Evolutionary conservation across 2,329 filamentous ascomycete species (phyloP).

Genomic region (Hypoxylon sp.): DNA sequence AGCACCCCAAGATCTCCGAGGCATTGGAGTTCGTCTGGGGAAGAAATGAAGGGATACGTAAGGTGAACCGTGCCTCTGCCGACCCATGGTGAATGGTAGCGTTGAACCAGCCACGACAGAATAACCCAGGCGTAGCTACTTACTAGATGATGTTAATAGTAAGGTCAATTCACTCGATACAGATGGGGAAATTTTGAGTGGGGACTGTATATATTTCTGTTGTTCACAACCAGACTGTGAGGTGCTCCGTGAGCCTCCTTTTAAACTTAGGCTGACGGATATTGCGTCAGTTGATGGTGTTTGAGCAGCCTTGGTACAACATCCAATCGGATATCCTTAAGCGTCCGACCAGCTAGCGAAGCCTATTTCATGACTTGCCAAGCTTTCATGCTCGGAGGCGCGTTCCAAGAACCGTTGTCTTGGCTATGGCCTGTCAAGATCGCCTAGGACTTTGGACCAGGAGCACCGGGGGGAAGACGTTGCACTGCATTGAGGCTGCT

Average conservation of each 20-base stretch:
- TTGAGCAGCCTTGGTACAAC: constrained; percentile 7
- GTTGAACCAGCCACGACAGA: constrained; percentile 10
- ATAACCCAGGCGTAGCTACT: not conserved
- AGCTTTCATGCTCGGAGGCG: constrained; percentile 24
- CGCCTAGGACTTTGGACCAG: constrained; percentile 7
- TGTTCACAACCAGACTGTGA: not conserved
- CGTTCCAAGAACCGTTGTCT: constrained; percentile 32
- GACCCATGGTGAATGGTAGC: constrained; percentile 1
- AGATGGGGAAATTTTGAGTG: constrained; percentile 1
- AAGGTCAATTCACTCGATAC: constrained; percentile 11
- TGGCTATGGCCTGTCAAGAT: constrained; percentile 41
- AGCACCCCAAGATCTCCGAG: constrained; percentile 3
- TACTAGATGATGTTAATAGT: constrained; percentile 7
- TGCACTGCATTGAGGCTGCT: constrained; percentile 37
- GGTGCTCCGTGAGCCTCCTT: constrained; percentile 5
- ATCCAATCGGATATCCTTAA: constrained; percentile 14
- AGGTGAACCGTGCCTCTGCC: constrained; percentile 6
- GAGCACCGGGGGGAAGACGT: constrained; percentile 16
- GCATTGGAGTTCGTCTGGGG: constrained; percentile 2
- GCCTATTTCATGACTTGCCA: not conserved
- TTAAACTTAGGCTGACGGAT: constrained; percentile 7
- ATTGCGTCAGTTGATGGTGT: constrained; percentile 13
- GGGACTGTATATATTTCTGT: constrained; percentile 5
- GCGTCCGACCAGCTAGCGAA: constrained; percentile 12
- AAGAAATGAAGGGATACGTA: not conserved